Evolutionary conservation across 371 early-diverging fungal genomes (phyloP).

Genomic region (Saksenaea vasiformis): DNA sequence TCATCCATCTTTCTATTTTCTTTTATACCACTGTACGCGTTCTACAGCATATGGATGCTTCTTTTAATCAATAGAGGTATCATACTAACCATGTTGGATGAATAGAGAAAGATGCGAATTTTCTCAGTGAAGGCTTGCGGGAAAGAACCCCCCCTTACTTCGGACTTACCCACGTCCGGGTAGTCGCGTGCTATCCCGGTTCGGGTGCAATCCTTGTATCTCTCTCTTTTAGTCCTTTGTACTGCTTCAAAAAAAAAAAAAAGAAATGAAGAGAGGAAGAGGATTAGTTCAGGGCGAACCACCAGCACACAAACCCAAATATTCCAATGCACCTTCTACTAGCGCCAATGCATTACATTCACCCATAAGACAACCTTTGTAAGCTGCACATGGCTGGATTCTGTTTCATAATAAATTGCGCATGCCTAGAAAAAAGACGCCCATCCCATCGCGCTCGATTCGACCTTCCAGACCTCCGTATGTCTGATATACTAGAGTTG

Average conservation of each 20-base stretch:
- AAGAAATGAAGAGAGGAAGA: neutral
- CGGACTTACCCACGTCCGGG: neutral
- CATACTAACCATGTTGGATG: slow-evolving; percentile 17
- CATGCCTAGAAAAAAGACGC: neutral
- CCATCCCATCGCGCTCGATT: neutral
- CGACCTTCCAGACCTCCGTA: neutral
- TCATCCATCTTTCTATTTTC: slow-evolving; percentile 9
- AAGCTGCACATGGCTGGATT: neutral
- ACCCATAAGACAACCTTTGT: neutral
- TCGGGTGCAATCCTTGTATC: too few relatives aligned
- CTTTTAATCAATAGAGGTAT: slow-evolving; percentile 11
- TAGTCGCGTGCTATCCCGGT: neutral
- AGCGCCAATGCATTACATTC: neutral
- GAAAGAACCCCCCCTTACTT: neutral
- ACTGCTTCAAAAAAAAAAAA: too few relatives aligned
- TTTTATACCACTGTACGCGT: slow-evolving; percentile 8
- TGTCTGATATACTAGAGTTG: neutral
- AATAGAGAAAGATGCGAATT: slow-evolving; percentile 10
- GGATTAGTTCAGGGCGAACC: neutral
- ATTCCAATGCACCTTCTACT: neutral
- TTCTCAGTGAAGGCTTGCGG: neutral
- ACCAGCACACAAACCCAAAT: neutral
- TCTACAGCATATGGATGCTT: slow-evolving; percentile 5
- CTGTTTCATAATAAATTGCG: neutral
- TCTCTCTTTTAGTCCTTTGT: too few relatives aligned